phyloP scores from a whole-genome alignment of 148 eudicot genomes.

The Camellia japonica region DNA sequence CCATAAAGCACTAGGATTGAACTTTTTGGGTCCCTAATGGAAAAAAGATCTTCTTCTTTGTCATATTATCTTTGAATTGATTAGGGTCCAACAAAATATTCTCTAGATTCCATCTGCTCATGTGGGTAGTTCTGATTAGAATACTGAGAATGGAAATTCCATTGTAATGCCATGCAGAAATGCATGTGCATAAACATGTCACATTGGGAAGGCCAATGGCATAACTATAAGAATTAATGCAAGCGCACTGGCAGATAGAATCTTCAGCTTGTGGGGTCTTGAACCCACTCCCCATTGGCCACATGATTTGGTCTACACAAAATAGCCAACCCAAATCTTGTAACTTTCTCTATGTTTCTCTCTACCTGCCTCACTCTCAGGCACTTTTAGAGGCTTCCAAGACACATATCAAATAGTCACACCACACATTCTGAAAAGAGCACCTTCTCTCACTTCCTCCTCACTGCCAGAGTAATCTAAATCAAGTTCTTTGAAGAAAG shows the following conservation, averaged over 20 bases:
- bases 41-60: conserved; percentile 2
- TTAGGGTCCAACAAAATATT: not conserved
- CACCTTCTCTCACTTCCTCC: conserved; percentile 23
- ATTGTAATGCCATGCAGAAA: conserved; percentile 3
- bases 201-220: not conserved
- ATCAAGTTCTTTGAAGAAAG: conserved; percentile 25
- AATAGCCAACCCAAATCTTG: conserved; percentile 35
- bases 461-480: conserved; percentile 25
- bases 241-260: not conserved
- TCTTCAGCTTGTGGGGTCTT: conserved; percentile 37
- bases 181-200: conserved; percentile 1
- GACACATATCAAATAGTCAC: conserved; percentile 5
- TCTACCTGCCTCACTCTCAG: conserved; percentile 24
- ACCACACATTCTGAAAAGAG: conserved; percentile 16
- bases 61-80: conserved; percentile 3
- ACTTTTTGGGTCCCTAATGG: conserved; percentile 12
- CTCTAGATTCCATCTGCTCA: not conserved
- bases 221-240: not conserved
- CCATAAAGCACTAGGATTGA: not conserved
- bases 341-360: conserved; percentile 46
- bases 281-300: conserved; percentile 14
- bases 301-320: conserved; percentile 28
- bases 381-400: conserved; percentile 14
- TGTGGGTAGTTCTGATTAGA: not conserved
- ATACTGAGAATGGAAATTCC: not conserved